phyloP scores from a whole-genome alignment of 768 basidiomycete genomes.

The Leccinum pellstonianum region DNA sequence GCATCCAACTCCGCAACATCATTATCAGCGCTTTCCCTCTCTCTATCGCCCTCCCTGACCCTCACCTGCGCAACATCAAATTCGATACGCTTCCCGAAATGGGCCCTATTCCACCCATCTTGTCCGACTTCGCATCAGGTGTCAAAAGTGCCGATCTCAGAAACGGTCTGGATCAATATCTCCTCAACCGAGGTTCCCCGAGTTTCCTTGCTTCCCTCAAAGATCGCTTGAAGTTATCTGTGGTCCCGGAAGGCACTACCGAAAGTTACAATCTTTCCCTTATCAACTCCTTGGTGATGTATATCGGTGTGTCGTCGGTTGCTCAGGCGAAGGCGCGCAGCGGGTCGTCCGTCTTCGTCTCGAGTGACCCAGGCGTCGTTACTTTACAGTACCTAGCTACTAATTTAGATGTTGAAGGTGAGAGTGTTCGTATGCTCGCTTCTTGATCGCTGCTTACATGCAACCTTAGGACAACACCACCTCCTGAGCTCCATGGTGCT shows the following conservation, averaged over 20 bases:
- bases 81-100: constrained; percentile 83
- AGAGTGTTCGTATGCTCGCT: constrained; percentile 21
- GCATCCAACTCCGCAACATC: constrained; percentile 96
- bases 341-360: constrained; percentile 76
- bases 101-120: constrained; percentile 86
- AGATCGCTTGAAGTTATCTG: constrained; percentile 64
- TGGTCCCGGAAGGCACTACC: constrained; percentile 41
- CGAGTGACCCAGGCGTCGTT: constrained; percentile 81
- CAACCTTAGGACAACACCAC: constrained; percentile 82
- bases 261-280: constrained; percentile 85
- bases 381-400: constrained; percentile 79
- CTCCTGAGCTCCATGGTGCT: constrained; percentile 89
- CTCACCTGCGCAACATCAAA: constrained; percentile 71
- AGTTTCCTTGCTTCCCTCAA: constrained; percentile 76
- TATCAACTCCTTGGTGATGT: constrained; percentile 94
- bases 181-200: constrained; percentile 70
- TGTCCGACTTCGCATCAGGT: constrained; percentile 86
- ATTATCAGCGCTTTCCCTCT: constrained; percentile 94
- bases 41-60: constrained; percentile 77
- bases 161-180: constrained; percentile 77
- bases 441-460: neutral
- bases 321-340: constrained; percentile 85
- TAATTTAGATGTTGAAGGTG: constrained; percentile 90
- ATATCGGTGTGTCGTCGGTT: constrained; percentile 90
- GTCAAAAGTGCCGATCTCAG: constrained; percentile 82